Evolutionary conservation across 805 yeast species (phyloP).

Genomic region (Pichia californica): DNA sequence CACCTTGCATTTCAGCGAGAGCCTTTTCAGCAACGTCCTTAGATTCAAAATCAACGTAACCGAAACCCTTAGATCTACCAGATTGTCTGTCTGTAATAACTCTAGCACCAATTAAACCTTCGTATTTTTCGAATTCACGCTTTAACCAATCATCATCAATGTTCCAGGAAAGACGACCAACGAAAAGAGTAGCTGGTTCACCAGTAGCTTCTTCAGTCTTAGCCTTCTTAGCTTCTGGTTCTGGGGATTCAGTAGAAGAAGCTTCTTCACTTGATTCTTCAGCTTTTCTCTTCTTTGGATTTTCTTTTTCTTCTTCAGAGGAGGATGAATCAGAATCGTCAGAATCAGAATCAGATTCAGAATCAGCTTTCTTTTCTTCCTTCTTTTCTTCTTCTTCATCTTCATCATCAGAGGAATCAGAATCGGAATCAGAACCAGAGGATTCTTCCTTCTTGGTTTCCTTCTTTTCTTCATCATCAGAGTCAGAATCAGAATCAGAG

Average conservation of each 20-base stretch:
- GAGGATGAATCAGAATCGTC: slow-evolving; percentile 25
- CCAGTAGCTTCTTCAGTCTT: slow-evolving; percentile 32
- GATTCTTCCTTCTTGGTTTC: slow-evolving; percentile 18
- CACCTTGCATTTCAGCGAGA: slow-evolving; percentile 76
- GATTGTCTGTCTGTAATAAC: slow-evolving; percentile 84
- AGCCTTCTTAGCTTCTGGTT: slow-evolving; percentile 45
- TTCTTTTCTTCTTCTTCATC: slow-evolving; percentile 13
- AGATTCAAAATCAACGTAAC: slow-evolving; percentile 89
- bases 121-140: slow-evolving; percentile 74
- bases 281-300: slow-evolving; percentile 36
- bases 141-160: slow-evolving; percentile 92
- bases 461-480: slow-evolving; percentile 13
- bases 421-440: slow-evolving; percentile 24
- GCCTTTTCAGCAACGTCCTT: slow-evolving; percentile 82
- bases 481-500: slow-evolving; percentile 22
- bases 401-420: slow-evolving; percentile 19
- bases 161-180: slow-evolving; percentile 96
- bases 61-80: slow-evolving; percentile 92
- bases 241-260: slow-evolving; percentile 22
- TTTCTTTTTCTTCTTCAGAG: slow-evolving; percentile 12
- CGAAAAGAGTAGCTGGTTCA: slow-evolving; percentile 87
- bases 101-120: slow-evolving; percentile 84
- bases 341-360: slow-evolving; percentile 26
- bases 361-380: slow-evolving; percentile 14
- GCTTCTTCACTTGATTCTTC: slow-evolving; percentile 27